phyloP scores from a whole-genome alignment of 2,329 filamentous ascomycete species.

The Exophiala viscosa region DNA sequence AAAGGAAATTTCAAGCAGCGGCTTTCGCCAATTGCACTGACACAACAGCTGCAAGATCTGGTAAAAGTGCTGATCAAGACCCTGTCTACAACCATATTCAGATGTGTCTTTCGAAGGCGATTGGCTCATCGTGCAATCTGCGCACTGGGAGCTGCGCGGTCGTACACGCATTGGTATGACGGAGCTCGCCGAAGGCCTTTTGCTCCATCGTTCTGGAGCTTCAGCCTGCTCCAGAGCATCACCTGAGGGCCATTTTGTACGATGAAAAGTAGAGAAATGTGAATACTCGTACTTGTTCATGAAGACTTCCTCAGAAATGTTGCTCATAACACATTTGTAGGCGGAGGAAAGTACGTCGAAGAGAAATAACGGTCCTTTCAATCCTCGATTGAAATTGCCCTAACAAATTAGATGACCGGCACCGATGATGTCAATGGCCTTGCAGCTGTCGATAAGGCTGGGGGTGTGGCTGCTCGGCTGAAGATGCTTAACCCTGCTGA shows the following conservation, averaged over 20 bases:
- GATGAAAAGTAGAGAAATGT: too few relatives aligned
- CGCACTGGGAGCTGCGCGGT: neutral
- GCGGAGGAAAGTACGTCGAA: too few relatives aligned
- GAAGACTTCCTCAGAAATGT: too few relatives aligned
- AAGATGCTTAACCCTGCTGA: too few relatives aligned
- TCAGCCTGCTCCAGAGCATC: neutral
- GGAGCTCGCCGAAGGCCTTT: slow-evolving; percentile 21
- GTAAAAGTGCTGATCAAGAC: slow-evolving; percentile 19
- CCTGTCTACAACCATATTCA: neutral
- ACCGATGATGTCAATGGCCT: too few relatives aligned
- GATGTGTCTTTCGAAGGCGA: slow-evolving; percentile 13
- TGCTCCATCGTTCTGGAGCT: neutral
- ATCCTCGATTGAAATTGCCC: too few relatives aligned
- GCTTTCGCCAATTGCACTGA: slow-evolving; percentile 17
- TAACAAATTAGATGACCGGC: too few relatives aligned
- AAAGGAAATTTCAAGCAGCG: slow-evolving; percentile 11
- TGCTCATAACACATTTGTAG: too few relatives aligned
- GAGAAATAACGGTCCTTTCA: too few relatives aligned
- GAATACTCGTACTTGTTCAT: too few relatives aligned
- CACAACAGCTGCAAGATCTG: slow-evolving; percentile 8
- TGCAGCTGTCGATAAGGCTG: too few relatives aligned
- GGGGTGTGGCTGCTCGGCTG: too few relatives aligned
- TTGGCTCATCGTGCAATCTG: slow-evolving; percentile 9
- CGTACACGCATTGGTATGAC: slow-evolving; percentile 13
- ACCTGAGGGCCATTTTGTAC: neutral